A percentile compares a stretch with the other conserved stretches of the same genome.
These are phyloP conservation scores for Cryptosporidium felis DNA, from an alignment of 169 alveolate species.

Conservation along the genomic window DNA sequence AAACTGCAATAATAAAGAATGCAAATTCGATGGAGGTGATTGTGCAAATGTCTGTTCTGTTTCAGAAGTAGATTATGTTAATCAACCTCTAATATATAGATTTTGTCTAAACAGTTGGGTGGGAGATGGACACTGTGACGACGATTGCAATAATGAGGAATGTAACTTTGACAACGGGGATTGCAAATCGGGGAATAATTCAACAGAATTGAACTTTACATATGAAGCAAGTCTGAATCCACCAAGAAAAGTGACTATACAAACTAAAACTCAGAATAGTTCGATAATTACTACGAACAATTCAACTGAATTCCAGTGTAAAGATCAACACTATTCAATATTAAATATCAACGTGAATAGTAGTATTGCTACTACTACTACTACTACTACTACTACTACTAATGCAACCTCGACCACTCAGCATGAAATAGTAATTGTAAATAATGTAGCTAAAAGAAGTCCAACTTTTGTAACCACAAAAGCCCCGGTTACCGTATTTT, in stretches of 20 bases:
- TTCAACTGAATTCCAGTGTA: too few species aligned
- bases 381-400: not conserved
- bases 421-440: not conserved
- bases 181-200: conserved; percentile 4
- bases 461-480: too few species aligned
- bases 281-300: not conserved
- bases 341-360: not conserved
- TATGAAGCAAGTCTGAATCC: conserved; percentile 26
- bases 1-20: conserved; percentile 73
- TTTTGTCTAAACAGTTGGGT: conserved; percentile 77
- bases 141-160: conserved; percentile 73
- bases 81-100: conserved; percentile 75
- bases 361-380: not conserved
- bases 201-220: not conserved
- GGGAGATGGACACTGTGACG: conserved; percentile 80
- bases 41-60: conserved; percentile 76
- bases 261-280: not conserved
- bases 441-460: not conserved
- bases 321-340: not conserved
- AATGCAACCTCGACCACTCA: not conserved
- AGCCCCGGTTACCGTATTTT: too few species aligned
- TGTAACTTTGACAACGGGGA: conserved; percentile 71
- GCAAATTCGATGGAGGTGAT: conserved; percentile 77
- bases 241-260: conserved; percentile 42
- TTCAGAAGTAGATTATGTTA: conserved; percentile 73